Evolutionary conservation across 768 basidiomycete species (phyloP).

Genomic region (Lactarius indigo): DNA sequence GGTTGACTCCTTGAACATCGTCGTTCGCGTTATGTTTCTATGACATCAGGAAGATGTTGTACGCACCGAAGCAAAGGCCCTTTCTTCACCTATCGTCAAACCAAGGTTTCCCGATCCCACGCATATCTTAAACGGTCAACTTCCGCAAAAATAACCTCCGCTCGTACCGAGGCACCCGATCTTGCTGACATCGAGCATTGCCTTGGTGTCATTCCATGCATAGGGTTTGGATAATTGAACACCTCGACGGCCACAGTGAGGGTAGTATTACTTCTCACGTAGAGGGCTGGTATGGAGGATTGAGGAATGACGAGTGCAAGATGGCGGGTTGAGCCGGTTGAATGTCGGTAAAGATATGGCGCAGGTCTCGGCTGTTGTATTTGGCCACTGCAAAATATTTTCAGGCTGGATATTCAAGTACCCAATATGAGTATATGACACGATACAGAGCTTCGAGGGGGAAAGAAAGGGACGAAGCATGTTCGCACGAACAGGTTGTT

Average conservation of each 20-base stretch:
- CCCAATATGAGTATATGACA: constrained; percentile 59
- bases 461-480: constrained; percentile 31
- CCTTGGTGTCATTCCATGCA: constrained; percentile 70
- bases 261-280: constrained; percentile 73
- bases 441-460: constrained; percentile 8
- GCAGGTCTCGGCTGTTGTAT: constrained; percentile 78
- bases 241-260: constrained; percentile 78
- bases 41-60: not conserved
- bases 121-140: constrained; percentile 81
- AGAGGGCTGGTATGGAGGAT: constrained; percentile 75
- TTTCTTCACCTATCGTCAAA: constrained; percentile 77
- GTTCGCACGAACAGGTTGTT: constrained; percentile 80
- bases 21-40: constrained; percentile 38
- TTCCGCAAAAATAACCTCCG: constrained; percentile 76
- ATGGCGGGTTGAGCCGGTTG: constrained; percentile 77
- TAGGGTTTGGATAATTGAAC: constrained; percentile 85
- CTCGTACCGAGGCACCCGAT: constrained; percentile 51
- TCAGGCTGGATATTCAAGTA: constrained; percentile 70
- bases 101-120: constrained; percentile 81
- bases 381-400: constrained; percentile 49
- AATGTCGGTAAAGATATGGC: constrained; percentile 84
- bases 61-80: constrained; percentile 65
- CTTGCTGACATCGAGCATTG: constrained; percentile 78
- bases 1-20: constrained; percentile 63
- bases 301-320: constrained; percentile 65